Evolutionary conservation across 306 rosid species (phyloP), one percentile per base, ranked within the genome.

Genomic region (Quercus robur): DNA sequence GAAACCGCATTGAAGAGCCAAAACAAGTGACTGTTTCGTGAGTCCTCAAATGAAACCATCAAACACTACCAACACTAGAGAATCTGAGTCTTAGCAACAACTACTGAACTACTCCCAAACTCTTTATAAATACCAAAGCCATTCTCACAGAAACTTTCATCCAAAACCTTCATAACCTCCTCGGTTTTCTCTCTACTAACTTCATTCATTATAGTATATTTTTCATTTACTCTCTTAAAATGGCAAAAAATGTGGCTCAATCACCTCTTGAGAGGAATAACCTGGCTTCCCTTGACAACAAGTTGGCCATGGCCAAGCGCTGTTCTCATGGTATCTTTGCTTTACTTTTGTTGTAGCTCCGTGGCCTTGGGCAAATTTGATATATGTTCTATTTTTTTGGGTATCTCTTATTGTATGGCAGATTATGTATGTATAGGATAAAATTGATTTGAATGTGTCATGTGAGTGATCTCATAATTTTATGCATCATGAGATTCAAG

Each of bases 271-370:
- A 93, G 77, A 91, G 66, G 68, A 67, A 81, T 23, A 85, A 79
- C 78, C 58, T 89, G 84, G 76, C 94, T 80, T 82, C 86, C 18
- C 82, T 90, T 70, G 99, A 96, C 75, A 97, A 89, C 61, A 93
- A 62, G 89, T 77, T 93, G 70, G 94, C 98, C 83, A 21, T 96
- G 93, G 98, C 99, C 56, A 89, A 86, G 74, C 94, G 89, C 73
- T 93, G 89, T 75, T 89, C 99, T 75, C 89, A 70, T 52, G 94
- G 97, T 91, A 86, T 75, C 6, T 61, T 6, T 35, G 9, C 54
- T 77, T 81, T 19, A 4, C 35, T 75, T 66, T 13, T 69, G 20
- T 33, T 28, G 52, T 52, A 41, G 12, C 6, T 79, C 35, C 8
- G 46, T 8, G 46, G 46, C 46, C 46, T 41, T 7, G 1, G 31